Evolutionary conservation across 1,284 basidiomycete genomes (phyloP).

Genomic region (Rhodotorula sp.): DNA sequence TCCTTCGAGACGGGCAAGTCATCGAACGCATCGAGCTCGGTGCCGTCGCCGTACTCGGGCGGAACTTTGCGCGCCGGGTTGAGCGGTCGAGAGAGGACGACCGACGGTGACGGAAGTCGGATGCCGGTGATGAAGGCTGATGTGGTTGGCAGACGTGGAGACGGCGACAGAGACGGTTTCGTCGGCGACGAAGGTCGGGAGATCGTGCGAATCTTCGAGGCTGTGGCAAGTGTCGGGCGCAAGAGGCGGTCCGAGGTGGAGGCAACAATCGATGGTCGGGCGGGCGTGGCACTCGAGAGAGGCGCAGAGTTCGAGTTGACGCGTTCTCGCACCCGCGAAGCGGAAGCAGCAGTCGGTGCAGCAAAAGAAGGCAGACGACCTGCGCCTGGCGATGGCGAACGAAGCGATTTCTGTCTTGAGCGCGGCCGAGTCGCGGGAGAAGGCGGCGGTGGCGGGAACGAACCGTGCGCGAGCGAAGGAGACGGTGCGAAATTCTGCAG

Average conservation of each 20-base stretch:
- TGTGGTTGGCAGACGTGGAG: background rate
- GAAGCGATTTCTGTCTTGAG: background rate
- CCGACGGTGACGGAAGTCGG: constrained; percentile 47
- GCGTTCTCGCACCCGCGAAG: constrained; percentile 17
- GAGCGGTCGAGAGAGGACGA: constrained; percentile 46
- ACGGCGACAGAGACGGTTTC: constrained; percentile 52
- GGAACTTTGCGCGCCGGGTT: constrained; percentile 54
- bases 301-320: constrained; percentile 20
- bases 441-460: background rate
- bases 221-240: constrained; percentile 15
- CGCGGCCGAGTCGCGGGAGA: background rate
- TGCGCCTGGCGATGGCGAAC: constrained; percentile 10
- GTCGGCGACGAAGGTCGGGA: constrained; percentile 42
- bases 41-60: constrained; percentile 80
- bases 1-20: constrained; percentile 72
- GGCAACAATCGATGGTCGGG: background rate
- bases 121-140: constrained; percentile 29
- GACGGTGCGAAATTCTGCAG: constrained; percentile 22
- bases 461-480: background rate
- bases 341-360: constrained; percentile 27
- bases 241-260: background rate
- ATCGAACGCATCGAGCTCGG: constrained; percentile 85
- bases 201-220: constrained; percentile 1
- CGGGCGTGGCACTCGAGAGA: background rate
- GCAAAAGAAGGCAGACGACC: constrained; percentile 18